These are phyloP conservation scores for Phaeosphaeriaceae sp. DNA, from an alignment of 2,329 filamentous ascomycete genomes.

Conservation along the genomic window DNA sequence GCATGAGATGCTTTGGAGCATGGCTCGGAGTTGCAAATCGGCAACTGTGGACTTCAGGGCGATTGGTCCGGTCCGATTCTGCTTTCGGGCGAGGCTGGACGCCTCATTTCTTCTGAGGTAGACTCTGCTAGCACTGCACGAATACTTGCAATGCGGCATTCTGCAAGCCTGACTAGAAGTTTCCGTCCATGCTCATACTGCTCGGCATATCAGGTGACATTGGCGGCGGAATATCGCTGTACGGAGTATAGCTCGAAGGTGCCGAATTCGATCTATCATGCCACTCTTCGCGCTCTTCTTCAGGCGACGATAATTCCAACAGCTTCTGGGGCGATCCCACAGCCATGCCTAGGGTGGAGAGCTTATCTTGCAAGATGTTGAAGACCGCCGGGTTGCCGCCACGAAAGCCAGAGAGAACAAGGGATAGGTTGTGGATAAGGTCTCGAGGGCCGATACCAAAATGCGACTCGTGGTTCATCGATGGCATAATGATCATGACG, in stretches of 20 bases:
- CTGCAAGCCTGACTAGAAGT: conserved; percentile 7
- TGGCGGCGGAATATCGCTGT: conserved; percentile 4
- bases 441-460: conserved; percentile 44
- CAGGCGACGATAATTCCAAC: conserved; percentile 40
- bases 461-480: conserved; percentile 39
- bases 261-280: conserved; percentile 27
- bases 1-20: no score
- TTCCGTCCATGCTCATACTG: conserved; percentile 27
- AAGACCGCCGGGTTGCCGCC: conserved; percentile 46
- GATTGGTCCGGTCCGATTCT: no score
- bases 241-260: conserved; percentile 22
- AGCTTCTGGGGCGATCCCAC: conserved; percentile 39
- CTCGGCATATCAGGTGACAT: conserved; percentile 21
- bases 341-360: conserved; percentile 35
- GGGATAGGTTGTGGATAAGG: conserved; percentile 42
- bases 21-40: no score
- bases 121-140: background rate
- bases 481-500: conserved; percentile 47
- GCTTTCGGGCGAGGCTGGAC: no score
- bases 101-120: no score
- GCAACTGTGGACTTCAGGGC: no score
- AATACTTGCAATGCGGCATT: background rate
- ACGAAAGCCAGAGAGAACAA: conserved; percentile 38
- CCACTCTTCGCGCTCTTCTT: conserved; percentile 41
- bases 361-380: conserved; percentile 42